Conservation (phyloP, 441 rosid species). For the Populus hybrid region DNA sequence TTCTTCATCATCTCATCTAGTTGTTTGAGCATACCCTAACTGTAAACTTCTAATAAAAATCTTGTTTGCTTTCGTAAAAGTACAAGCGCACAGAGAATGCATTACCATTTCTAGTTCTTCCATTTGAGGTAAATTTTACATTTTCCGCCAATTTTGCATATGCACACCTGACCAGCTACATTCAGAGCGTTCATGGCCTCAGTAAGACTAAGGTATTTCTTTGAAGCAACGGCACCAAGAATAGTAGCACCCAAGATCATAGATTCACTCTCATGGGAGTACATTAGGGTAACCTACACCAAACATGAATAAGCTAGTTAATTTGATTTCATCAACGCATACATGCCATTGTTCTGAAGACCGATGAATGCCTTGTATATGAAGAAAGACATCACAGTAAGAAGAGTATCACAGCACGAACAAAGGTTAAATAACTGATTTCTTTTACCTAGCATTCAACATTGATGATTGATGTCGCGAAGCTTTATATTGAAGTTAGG, state of each 20-base stretch:
- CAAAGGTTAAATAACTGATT: no score
- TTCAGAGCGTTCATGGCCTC: slow-evolving; percentile 87
- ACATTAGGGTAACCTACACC: slow-evolving; percentile 74
- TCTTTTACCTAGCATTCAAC: background rate
- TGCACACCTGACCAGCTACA: slow-evolving; percentile 82
- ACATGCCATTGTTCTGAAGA: background rate
- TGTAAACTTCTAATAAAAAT: background rate
- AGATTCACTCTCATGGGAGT: slow-evolving; percentile 89
- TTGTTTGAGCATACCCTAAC: background rate
- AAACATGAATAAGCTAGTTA: background rate
- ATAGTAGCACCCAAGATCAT: slow-evolving; percentile 93
- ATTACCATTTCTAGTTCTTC: background rate
- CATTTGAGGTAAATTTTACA: background rate
- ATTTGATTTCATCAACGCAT: background rate
- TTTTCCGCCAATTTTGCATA: background rate
- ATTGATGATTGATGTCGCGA: background rate
- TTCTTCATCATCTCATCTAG: background rate
- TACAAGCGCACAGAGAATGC: background rate
- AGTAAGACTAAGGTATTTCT: slow-evolving; percentile 53
- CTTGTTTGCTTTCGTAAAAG: background rate
- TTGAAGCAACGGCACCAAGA: slow-evolving; percentile 88
- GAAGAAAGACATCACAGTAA: background rate
- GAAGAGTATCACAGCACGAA: background rate
- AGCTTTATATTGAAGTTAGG: background rate
- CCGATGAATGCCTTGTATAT: background rate